These are phyloP conservation scores for Epichloe baconii DNA, from an alignment of 2,329 filamentous ascomycete genomes.

Conservation along the genomic window DNA sequence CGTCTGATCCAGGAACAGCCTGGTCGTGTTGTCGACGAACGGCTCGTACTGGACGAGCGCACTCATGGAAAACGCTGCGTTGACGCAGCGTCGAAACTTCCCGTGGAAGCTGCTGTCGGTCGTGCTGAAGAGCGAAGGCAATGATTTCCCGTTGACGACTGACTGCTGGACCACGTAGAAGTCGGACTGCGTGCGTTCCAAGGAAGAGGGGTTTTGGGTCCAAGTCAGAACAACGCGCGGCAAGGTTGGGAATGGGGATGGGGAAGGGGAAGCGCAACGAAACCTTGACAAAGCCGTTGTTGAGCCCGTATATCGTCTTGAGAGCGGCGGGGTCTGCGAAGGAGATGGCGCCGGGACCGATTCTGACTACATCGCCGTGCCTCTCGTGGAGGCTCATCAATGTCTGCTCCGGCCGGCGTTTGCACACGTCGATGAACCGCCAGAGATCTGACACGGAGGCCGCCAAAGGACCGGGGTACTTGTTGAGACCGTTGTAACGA, in stretches of 20 bases:
- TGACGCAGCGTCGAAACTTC: background rate
- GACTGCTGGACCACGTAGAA: background rate
- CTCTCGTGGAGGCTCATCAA: background rate
- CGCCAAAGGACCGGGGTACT: background rate
- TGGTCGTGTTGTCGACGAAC: background rate
- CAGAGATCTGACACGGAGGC: background rate
- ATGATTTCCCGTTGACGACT: background rate
- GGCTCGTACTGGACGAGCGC: background rate
- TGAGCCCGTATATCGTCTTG: background rate
- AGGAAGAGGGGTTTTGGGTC: no score
- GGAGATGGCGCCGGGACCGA: background rate
- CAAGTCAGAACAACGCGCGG: background rate
- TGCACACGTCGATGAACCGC: background rate
- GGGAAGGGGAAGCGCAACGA: no score
- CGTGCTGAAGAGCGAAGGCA: background rate
- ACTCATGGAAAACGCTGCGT: background rate
- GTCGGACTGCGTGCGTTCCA: background rate
- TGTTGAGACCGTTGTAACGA: background rate
- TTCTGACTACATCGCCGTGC: background rate
- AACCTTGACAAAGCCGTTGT: background rate
- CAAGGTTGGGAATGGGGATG: background rate
- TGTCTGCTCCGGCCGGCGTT: background rate
- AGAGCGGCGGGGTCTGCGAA: background rate
- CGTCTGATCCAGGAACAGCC: background rate
- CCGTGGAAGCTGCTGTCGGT: background rate